Conservation (phyloP, 1,284 basidiomycete species). For the Boletellus deceptivus region DNA sequence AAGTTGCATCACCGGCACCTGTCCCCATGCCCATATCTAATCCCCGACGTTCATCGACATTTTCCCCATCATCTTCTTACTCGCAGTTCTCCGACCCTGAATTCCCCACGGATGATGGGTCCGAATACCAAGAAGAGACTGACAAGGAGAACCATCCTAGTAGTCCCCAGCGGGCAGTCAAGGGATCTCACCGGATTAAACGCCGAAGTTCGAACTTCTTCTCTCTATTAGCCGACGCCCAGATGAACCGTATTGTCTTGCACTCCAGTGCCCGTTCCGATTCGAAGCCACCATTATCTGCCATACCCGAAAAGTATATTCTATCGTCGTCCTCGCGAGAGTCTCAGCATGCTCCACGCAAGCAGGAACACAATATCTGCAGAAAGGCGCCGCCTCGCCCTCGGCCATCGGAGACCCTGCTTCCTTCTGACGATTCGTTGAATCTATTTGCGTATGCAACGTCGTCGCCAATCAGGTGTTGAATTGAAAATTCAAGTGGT, state of each 20-base stretch:
- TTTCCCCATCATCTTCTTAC: conserved; percentile 16
- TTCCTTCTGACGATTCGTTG: conserved; percentile 49
- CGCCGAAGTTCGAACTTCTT: conserved; percentile 35
- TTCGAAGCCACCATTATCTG: conserved; percentile 5
- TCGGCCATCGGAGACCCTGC: conserved; percentile 9
- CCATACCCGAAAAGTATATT: conserved; percentile 18
- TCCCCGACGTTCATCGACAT: conserved; percentile 2
- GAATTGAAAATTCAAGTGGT: conserved; percentile 3
- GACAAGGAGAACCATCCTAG: conserved; percentile 30
- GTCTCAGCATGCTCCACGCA: conserved; percentile 6
- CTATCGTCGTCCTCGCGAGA: conserved; percentile 15
- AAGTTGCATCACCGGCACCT: neutral
- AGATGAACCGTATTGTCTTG: conserved; percentile 40
- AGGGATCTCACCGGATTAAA: conserved; percentile 6
- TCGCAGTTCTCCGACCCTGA: conserved; percentile 18
- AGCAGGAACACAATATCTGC: conserved; percentile 13
- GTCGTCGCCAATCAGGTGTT: conserved; percentile 29
- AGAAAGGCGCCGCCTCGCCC: conserved; percentile 5
- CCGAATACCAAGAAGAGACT: conserved; percentile 22
- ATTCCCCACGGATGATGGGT: conserved; percentile 18
- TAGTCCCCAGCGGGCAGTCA: conserved; percentile 2
- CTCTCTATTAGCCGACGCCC: conserved; percentile 47
- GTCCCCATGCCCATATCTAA: conserved; percentile 3
- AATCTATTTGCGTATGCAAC: conserved; percentile 47
- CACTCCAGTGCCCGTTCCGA: conserved; percentile 23